Base-by-base conservation (phyloP, 352 stramenopile genomes). In the Globisporangium emineosum region DNA sequence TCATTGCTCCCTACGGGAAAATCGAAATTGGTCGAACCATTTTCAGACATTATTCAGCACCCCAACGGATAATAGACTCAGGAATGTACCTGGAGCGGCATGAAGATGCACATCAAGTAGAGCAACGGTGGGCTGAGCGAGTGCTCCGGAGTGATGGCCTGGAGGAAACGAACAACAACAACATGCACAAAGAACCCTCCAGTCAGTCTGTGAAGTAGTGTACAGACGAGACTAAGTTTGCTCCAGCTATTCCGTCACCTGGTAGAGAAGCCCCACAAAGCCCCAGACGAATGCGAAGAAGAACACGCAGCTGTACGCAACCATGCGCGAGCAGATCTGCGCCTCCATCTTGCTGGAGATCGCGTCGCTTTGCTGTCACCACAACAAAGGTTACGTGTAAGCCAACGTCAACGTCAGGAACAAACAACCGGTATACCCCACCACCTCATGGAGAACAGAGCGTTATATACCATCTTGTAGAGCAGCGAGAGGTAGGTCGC, bases 331-430 rank as follows among this genome's bases (percentile, higher is more conserved):
- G 53, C 85, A 83, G 40, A 93, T 88, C 4, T 79, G 81, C 45
- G 78, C 74, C 65, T 93, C 84, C 73, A 88, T 78, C 37, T 58
- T 79, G 30, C 73, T 91, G 17, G 84, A 93, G 27, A 93, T 60
- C 12, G 73, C 64, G 10, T 88, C 79, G 12, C 68, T 79, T 75
- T 88, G 50, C 47, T 51, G 17, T 12, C 13, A 17, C 7, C 56
- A 19, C 45, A 52, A 5, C 29, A 32, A 5, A 52, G 5, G 13
- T 52, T 10, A 21, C 25, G 9, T 27, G 2, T 23, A 35, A 21
- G n/a, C 5, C 25, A 53, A 23, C 47, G 8, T 55, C 25, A 10
- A 15, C 5, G 21, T 12, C 9, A 53, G 47, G 2, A 23, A 52
- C n/a, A 50, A 50, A 23, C 43, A 29, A 40, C 33, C 9, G 10